These are phyloP conservation scores for Gillenia trifoliata DNA, from an alignment of 306 rosid species.

Conservation along the genomic window DNA sequence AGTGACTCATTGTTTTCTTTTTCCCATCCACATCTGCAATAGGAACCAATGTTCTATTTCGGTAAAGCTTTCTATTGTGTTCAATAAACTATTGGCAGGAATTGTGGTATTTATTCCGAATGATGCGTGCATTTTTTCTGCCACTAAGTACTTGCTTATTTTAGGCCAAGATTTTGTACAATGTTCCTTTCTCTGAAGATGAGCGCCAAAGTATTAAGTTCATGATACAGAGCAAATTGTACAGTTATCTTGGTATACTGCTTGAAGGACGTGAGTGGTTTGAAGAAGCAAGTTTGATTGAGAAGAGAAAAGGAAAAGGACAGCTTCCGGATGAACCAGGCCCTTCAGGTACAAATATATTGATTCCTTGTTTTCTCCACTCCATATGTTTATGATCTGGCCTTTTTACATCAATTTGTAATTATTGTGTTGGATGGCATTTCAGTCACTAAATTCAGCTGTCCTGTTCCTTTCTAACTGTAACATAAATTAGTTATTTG, in stretches of 20 bases:
- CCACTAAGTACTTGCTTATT: constrained; percentile 15
- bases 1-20: neutral
- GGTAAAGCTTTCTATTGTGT: neutral
- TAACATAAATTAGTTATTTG: neutral
- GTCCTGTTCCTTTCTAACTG: neutral
- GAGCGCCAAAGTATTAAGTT: constrained; percentile 57
- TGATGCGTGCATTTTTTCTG: neutral
- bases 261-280: constrained; percentile 64
- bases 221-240: constrained; percentile 58
- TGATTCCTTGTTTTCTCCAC: neutral
- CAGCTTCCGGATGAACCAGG: constrained; percentile 29
- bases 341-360: constrained; percentile 45
- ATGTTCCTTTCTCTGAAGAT: constrained; percentile 52
- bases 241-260: constrained; percentile 45
- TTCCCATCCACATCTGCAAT: neutral
- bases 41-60: neutral
- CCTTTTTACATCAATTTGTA: neutral
- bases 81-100: neutral
- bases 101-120: neutral
- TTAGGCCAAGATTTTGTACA: constrained; percentile 61
- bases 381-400: neutral
- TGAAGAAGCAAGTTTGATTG: constrained; percentile 50
- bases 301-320: constrained; percentile 32
- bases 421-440: neutral
- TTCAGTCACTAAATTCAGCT: neutral